Evolutionary conservation across 345 rosid genomes (phyloP), one percentile per base, ranked within the genome.

Genomic region (Acer campestre): DNA sequence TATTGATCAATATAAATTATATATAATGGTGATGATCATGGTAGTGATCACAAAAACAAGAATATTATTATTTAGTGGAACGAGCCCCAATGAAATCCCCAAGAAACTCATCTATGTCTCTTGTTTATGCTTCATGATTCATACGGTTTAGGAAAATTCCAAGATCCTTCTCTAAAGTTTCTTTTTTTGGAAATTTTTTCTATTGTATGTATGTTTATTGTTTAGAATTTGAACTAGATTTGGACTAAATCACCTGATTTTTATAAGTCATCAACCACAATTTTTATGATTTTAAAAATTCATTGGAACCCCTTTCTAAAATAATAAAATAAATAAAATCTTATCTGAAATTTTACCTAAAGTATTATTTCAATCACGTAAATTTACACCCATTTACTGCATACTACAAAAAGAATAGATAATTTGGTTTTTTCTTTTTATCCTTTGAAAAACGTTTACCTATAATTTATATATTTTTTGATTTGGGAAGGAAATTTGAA

Each of bases 81-180:
- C 74, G 42, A 68, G 8, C 76, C 77, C 82, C 84, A 80, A 78
- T 71, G 78, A 44, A 73, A 53, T 44, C 78, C 22, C 75, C 72
- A 70, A 44, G 83, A 82, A 71, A 78, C 75, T 55, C 77, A 75
- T 67, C 64, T 44, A 58, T 63, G 72, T 73, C 73, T 79, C 73
- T 66, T 68, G 73, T 48, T 61, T 44, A 40, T 71, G 73, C 56
- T 63, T 76, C 46, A 48, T 20, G 63, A 20, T 1, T 59, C 63
- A 8, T 1, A 20, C n/a, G 17, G n/a, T 51, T 16, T 31, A 3
- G 17, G 58, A 31, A 75, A 68, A 53, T 61, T 70, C 64, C 75
- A 64, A 73, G 61, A 8, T 51, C 13, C 20, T 65, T 46, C 10
- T 13, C 76, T 67, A 53, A 27, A 75, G 63, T 59, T 59, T 59